Conservation (phyloP, 2,329 filamentous ascomycete genomes). For the Claviceps pusilla region DNA sequence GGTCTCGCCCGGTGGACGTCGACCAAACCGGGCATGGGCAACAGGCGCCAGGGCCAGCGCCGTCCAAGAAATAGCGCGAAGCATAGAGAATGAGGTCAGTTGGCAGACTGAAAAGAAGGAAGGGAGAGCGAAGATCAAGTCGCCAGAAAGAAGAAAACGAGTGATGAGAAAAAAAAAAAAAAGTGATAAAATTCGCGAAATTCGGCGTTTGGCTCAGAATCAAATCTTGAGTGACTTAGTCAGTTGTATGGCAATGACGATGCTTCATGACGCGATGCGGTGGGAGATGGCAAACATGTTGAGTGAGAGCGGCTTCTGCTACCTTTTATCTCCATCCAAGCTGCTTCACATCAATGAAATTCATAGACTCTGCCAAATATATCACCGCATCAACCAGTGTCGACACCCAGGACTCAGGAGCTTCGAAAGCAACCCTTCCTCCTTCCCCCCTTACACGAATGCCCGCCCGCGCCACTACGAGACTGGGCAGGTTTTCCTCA, state of each 20-base stretch:
- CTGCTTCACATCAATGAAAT: background rate
- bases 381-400: background rate
- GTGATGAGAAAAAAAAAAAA: background rate
- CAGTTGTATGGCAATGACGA: background rate
- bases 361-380: background rate
- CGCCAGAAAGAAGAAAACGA: background rate
- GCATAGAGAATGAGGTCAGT: constrained; percentile 9
- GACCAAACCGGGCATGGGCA: constrained; percentile 14
- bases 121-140: no score
- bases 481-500: background rate
- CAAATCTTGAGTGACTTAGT: background rate
- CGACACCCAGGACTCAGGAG: constrained; percentile 5
- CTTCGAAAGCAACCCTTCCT: background rate
- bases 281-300: background rate
- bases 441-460: background rate
- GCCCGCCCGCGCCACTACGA: background rate
- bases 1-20: constrained; percentile 8
- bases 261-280: constrained; percentile 5
- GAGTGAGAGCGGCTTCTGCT: background rate
- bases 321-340: constrained; percentile 3
- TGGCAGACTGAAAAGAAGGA: background rate
- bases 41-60: constrained; percentile 13
- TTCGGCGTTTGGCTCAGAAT: background rate
- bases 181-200: no score
- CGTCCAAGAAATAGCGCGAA: constrained; percentile 12